A percentile compares a stretch with the other conserved stretches of the same genome.
phyloP scores from a whole-genome alignment of 1,284 basidiomycete species.

The Flammula alnicola region DNA sequence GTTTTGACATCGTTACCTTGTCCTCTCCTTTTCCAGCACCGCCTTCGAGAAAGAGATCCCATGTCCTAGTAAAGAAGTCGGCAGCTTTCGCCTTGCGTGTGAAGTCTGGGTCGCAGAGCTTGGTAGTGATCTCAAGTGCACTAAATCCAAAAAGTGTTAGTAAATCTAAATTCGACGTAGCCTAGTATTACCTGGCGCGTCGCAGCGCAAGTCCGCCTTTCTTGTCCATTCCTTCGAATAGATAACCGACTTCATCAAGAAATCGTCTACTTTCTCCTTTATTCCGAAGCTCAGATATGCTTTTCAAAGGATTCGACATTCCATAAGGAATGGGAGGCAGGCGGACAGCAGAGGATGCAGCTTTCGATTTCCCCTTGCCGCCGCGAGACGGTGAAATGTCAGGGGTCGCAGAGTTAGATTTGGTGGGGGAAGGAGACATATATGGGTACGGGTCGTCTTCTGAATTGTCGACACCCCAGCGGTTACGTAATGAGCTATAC shows the following conservation, averaged over 20 bases:
- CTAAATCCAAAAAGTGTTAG: slow-evolving; percentile 38
- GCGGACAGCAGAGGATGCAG: slow-evolving; percentile 20
- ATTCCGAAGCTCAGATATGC: slow-evolving; percentile 76
- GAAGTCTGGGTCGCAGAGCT: slow-evolving; percentile 75
- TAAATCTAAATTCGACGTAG: neutral
- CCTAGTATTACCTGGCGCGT: slow-evolving; percentile 57
- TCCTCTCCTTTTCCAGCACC: slow-evolving; percentile 63
- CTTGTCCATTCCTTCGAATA: slow-evolving; percentile 74
- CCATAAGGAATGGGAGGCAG: slow-evolving; percentile 45
- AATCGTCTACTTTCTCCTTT: slow-evolving; percentile 81
- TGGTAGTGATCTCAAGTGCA: slow-evolving; percentile 73
- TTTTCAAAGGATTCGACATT: slow-evolving; percentile 77
- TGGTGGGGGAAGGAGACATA: slow-evolving; percentile 35
- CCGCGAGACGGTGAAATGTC: slow-evolving; percentile 30
- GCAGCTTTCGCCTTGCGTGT: slow-evolving; percentile 73
- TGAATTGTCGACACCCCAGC: slow-evolving; percentile 77
- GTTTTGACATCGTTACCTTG: too few species aligned
- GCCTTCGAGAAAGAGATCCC: slow-evolving; percentile 63
- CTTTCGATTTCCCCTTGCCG: slow-evolving; percentile 38
- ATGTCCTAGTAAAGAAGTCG: slow-evolving; percentile 68
- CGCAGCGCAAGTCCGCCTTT: slow-evolving; percentile 57
- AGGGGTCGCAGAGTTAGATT: slow-evolving; percentile 27
- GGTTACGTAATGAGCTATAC: slow-evolving; percentile 65
- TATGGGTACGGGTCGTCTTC: slow-evolving; percentile 66
- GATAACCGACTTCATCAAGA: slow-evolving; percentile 78